Conservation (phyloP, 352 stramenopile genomes). For the Globisporangium takayamanum region DNA sequence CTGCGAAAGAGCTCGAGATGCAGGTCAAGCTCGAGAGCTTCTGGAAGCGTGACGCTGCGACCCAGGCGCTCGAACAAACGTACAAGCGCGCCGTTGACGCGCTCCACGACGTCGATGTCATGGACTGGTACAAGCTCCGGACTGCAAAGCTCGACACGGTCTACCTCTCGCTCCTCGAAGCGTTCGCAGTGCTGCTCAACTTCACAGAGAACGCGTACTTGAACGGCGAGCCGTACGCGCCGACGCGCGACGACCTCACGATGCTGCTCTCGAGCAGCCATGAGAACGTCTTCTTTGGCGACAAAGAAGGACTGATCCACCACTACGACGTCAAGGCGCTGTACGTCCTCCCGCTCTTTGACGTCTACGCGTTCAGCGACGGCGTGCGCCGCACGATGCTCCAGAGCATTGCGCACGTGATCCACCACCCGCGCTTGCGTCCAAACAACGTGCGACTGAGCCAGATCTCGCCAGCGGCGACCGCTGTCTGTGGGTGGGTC, state of each 20-base stretch:
- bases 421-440: conserved; percentile 66
- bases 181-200: conserved; percentile 59
- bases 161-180: conserved; percentile 56
- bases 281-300: conserved; percentile 76
- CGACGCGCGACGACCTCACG: conserved; percentile 54
- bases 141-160: conserved; percentile 51
- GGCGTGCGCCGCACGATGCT: conserved; percentile 53
- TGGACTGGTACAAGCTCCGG: conserved; percentile 75
- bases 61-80: conserved; percentile 37
- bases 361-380: conserved; percentile 75
- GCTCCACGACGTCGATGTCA: conserved; percentile 39
- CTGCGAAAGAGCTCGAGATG: conserved; percentile 54
- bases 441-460: conserved; percentile 56
- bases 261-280: conserved; percentile 65
- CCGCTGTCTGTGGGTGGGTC: conserved; percentile 62
- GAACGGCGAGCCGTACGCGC: conserved; percentile 28
- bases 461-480: conserved; percentile 53
- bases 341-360: conserved; percentile 73
- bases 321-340: conserved; percentile 71
- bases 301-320: conserved; percentile 77
- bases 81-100: conserved; percentile 61
- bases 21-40: conserved; percentile 77
- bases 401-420: conserved; percentile 52
- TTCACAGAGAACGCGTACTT: conserved; percentile 71
- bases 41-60: conserved; percentile 49